These are phyloP conservation scores for Nemania sp. DNA, from an alignment of 2,329 filamentous ascomycete species.

Conservation along the genomic window DNA sequence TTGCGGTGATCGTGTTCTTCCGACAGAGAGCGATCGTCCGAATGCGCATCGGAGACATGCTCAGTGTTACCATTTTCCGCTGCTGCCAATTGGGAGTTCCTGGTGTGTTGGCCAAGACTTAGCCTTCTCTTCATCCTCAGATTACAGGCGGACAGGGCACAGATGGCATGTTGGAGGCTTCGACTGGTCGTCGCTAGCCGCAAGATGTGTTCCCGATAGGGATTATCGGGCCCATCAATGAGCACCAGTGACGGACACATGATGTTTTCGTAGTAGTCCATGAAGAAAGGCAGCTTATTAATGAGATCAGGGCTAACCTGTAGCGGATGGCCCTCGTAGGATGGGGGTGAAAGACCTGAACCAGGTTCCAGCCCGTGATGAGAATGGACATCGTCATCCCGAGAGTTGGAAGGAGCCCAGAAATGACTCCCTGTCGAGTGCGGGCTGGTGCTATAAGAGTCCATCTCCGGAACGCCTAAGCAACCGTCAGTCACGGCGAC, in stretches of 20 bases:
- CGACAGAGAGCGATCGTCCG: constrained; percentile 68
- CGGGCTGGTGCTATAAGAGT: constrained; percentile 56
- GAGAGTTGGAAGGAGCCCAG: constrained; percentile 51
- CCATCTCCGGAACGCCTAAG: constrained; percentile 57
- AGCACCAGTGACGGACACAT: constrained; percentile 92
- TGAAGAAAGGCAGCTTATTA: constrained; percentile 81
- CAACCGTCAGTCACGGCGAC: constrained; percentile 39
- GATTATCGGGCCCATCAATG: constrained; percentile 84
- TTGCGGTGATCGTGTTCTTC: constrained; percentile 84
- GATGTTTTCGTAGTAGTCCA: constrained; percentile 92
- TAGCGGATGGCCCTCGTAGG: constrained; percentile 51
- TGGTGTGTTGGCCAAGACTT: constrained; percentile 60
- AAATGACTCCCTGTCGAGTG: constrained; percentile 51
- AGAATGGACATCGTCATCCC: constrained; percentile 52
- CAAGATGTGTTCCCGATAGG: constrained; percentile 82
- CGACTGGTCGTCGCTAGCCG: constrained; percentile 76
- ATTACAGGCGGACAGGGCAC: constrained; percentile 86
- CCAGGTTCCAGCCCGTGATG: constrained; percentile 46
- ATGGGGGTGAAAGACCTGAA: constrained; percentile 54
- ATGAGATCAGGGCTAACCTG: constrained; percentile 67
- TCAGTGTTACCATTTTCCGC: constrained; percentile 51
- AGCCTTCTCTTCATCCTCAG: constrained; percentile 80
- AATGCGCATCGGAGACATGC: constrained; percentile 50
- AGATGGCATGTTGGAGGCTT: constrained; percentile 90
- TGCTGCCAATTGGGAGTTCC: constrained; percentile 53